A percentile compares a stretch with the other conserved stretches of the same genome.
phyloP scores from a whole-genome alignment of 1,139 yeast genomes.

The Taphrina populina region DNA sequence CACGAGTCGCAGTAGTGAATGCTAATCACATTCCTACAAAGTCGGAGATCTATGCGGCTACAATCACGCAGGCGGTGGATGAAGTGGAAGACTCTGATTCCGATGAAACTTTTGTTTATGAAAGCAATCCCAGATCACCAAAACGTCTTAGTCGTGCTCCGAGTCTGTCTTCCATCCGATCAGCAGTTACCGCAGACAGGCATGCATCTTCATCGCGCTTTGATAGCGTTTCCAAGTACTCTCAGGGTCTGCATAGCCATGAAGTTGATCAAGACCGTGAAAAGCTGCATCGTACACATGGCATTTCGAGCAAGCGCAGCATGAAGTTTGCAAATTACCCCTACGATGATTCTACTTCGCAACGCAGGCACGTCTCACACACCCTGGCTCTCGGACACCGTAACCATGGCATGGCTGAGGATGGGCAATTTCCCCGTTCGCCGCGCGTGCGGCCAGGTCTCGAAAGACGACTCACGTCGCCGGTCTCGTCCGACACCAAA shows the following conservation, averaged over 20 bases:
- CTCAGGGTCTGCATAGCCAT: constrained; percentile 8
- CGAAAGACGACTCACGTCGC: constrained; percentile 17
- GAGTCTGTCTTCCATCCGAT: constrained; percentile 10
- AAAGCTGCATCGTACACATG: constrained; percentile 19
- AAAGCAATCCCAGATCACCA: constrained; percentile 44
- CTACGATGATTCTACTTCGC: constrained; percentile 3
- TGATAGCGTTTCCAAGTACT: constrained; percentile 1
- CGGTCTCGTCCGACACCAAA: constrained; percentile 10
- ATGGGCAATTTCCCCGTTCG: constrained; percentile 11
- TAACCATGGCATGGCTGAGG: constrained; percentile 5
- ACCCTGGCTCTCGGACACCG: constrained; percentile 13
- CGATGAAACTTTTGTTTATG: constrained; percentile 93
- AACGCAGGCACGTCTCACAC: constrained; percentile 27
- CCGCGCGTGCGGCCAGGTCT: constrained; percentile 27
- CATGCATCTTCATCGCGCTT: constrained; percentile 3
- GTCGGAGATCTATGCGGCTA: constrained; percentile 92
- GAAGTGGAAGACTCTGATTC: constrained; percentile 83
- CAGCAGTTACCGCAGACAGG: background rate
- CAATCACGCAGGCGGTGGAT: constrained; percentile 88
- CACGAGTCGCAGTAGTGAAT: constrained; percentile 15
- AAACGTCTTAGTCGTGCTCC: constrained; percentile 18
- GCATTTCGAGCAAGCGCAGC: constrained; percentile 34
- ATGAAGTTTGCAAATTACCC: constrained; percentile 34
- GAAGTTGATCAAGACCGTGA: constrained; percentile 21
- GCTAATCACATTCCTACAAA: constrained; percentile 48